Evolutionary conservation across 805 yeast species (phyloP).

Genomic region (Myxozyma melibiosi): DNA sequence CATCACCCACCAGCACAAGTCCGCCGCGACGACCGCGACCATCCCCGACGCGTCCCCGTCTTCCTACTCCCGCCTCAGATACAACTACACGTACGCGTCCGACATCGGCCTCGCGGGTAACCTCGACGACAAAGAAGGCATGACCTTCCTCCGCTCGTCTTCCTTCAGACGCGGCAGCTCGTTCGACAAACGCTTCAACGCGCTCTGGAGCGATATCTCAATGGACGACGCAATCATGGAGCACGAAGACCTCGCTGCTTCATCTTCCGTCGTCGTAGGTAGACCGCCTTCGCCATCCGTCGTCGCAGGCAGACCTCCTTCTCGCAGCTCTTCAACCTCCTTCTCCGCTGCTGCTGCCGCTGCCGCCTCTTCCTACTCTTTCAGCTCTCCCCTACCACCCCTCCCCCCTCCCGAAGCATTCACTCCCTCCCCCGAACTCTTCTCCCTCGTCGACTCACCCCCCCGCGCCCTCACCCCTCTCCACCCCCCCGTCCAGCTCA

Average conservation of each 20-base stretch:
- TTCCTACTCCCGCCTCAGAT: background rate
- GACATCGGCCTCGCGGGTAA: constrained; percentile 31
- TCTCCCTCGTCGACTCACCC: background rate
- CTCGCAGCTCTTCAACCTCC: background rate
- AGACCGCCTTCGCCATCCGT: background rate
- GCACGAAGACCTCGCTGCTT: background rate
- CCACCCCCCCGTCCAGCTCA: background rate
- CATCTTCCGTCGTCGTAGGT: background rate
- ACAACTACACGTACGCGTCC: constrained; percentile 4
- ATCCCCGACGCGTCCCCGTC: constrained; percentile 5
- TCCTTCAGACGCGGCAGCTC: constrained; percentile 20
- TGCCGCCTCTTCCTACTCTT: background rate
- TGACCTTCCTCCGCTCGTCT: constrained; percentile 27
- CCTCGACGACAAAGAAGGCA: constrained; percentile 24
- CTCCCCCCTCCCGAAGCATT: background rate
- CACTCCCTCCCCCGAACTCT: background rate
- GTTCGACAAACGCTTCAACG: constrained; percentile 17
- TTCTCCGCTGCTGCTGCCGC: background rate
- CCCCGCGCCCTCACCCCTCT: constrained; percentile 10
- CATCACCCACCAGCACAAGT: constrained; percentile 14
- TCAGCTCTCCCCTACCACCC: background rate
- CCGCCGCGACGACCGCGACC: background rate
- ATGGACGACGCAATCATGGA: constrained; percentile 24
- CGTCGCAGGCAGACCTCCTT: too few species aligned
- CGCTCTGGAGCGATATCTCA: constrained; percentile 24